Percentiles rank a stretch among this genome's conserved stretches.
These are phyloP conservation scores for Brassica cretica DNA, from an alignment of 345 rosid genomes.

Conservation along the genomic window DNA sequence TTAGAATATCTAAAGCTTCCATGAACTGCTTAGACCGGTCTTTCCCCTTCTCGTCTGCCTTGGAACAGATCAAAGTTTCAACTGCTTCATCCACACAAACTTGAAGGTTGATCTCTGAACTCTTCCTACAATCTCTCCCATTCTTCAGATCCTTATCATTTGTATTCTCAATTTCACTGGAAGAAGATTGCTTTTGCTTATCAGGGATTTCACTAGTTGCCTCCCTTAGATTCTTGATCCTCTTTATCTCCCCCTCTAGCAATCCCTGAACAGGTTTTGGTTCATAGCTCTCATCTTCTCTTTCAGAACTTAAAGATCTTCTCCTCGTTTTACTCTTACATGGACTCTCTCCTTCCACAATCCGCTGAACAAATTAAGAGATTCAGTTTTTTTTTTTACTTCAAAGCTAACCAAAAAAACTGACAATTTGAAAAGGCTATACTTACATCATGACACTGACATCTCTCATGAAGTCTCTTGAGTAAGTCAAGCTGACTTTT, in stretches of 20 bases:
- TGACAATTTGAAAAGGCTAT: constrained; percentile 9
- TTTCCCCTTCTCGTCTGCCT: constrained; percentile 36
- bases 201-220: constrained; percentile 6
- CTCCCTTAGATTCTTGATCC: constrained; percentile 29
- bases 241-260: constrained; percentile 35
- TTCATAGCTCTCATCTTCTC: constrained; percentile 39
- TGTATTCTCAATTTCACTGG: not conserved
- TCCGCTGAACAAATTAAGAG: constrained; percentile 28
- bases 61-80: constrained; percentile 61
- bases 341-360: constrained; percentile 38
- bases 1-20: constrained; percentile 66
- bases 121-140: constrained; percentile 26
- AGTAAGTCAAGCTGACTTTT: constrained; percentile 47
- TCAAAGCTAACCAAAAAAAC: not conserved
- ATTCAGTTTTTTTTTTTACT: constrained; percentile 9
- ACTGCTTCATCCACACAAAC: constrained; percentile 53
- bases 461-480: constrained; percentile 40
- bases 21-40: constrained; percentile 59
- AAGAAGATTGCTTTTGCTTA: constrained; percentile 30
- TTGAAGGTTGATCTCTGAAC: constrained; percentile 50
- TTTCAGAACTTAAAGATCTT: constrained; percentile 35
- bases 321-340: constrained; percentile 41
- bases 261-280: constrained; percentile 35
- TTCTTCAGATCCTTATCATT: constrained; percentile 30
- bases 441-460: constrained; percentile 46